These are phyloP conservation scores for Moricandia arvensis DNA, from an alignment of 345 rosid species.

Conservation along the genomic window DNA sequence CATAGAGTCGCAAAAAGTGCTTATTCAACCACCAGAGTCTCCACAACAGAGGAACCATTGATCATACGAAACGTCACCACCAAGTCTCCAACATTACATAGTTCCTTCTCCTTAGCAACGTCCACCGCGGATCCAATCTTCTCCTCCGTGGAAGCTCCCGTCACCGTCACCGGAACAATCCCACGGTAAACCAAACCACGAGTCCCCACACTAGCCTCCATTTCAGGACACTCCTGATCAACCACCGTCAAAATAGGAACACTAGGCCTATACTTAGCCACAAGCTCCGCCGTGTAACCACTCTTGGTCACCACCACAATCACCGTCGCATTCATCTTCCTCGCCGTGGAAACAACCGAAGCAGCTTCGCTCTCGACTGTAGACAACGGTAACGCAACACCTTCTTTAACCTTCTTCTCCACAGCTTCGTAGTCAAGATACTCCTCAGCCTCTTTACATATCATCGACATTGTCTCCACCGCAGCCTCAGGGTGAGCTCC, in stretches of 20 bases:
- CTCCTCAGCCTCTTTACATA: constrained; percentile 11
- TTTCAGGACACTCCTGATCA: not conserved
- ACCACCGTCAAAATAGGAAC: constrained; percentile 13
- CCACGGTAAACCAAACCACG: constrained; percentile 11
- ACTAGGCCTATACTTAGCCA: constrained; percentile 6
- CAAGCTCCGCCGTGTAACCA: constrained; percentile 11
- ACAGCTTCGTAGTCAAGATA: not conserved
- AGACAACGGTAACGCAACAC: not conserved
- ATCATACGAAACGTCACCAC: constrained; percentile 3
- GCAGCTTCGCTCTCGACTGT: not conserved
- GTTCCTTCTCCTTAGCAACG: not conserved
- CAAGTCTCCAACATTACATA: not conserved
- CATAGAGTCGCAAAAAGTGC: too few species aligned
- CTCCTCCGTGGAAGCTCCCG: constrained; percentile 8
- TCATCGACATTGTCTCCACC: constrained; percentile 1
- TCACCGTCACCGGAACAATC: not conserved
- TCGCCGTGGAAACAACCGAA: not conserved
- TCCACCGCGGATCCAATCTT: not conserved
- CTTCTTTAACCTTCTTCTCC: not conserved
- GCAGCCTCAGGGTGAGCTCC: constrained; percentile 13
- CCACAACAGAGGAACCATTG: not conserved
- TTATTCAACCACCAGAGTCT: not conserved
- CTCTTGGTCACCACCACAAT: not conserved
- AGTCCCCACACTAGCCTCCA: not conserved
- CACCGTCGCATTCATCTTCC: not conserved